Conservation (phyloP, 352 stramenopile species). For the Pythium phragmitis region DNA sequence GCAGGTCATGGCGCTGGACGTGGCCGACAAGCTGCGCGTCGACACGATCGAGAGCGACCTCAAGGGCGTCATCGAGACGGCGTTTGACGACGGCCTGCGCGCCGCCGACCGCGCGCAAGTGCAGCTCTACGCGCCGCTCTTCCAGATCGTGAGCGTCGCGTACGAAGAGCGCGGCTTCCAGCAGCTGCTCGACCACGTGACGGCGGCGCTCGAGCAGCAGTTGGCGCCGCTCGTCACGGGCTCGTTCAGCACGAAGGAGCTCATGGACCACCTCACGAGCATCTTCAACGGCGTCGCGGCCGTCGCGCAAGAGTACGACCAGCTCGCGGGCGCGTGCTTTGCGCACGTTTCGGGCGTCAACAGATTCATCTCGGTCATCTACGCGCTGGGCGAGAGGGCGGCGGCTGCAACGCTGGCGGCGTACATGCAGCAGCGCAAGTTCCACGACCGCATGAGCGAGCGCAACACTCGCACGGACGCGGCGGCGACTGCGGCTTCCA, state of each 20-base stretch:
- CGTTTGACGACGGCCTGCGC: constrained; percentile 58
- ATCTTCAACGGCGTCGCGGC: constrained; percentile 80
- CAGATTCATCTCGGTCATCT: constrained; percentile 52
- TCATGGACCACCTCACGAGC: constrained; percentile 69
- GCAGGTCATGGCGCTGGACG: constrained; percentile 70
- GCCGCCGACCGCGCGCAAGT: constrained; percentile 43
- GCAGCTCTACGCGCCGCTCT: constrained; percentile 71
- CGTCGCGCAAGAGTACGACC: constrained; percentile 58
- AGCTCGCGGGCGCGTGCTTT: constrained; percentile 58
- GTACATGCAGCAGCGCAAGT: constrained; percentile 78
- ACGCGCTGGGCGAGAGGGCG: constrained; percentile 56
- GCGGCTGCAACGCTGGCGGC: constrained; percentile 54
- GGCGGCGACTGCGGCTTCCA: constrained; percentile 3
- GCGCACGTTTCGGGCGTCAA: constrained; percentile 45
- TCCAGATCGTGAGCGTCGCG: constrained; percentile 59
- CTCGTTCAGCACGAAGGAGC: constrained; percentile 70
- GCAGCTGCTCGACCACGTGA: constrained; percentile 55
- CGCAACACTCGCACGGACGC: constrained; percentile 21
- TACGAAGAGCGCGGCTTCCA: constrained; percentile 71
- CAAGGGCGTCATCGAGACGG: constrained; percentile 69
- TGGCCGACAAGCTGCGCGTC: constrained; percentile 79
- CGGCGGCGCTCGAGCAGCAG: constrained; percentile 34
- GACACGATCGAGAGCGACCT: constrained; percentile 86
- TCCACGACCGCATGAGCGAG: constrained; percentile 57
- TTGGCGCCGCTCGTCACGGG: constrained; percentile 36